Evolutionary conservation across 108 stramenopile genomes (phyloP), one percentile per base, ranked within the genome.

Genomic region (Cylindrotheca closterium): DNA sequence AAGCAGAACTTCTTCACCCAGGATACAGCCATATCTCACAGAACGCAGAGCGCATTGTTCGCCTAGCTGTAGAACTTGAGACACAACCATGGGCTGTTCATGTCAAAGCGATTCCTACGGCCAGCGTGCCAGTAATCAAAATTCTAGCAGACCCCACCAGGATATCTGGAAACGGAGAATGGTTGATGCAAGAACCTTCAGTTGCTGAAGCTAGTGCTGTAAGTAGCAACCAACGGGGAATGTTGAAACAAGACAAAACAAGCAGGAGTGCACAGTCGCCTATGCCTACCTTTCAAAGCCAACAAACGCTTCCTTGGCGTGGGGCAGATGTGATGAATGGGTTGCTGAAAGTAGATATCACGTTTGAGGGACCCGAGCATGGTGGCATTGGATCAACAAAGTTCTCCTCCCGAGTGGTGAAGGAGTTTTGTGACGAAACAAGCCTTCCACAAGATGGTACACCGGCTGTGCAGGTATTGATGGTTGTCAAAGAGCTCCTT

Each of bases 341-440:
- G 33, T 60, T 92, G 49, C 64, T 92, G 49, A 82, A 85, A 7
- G 80, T 98, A 2, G 97, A 98, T 77, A 97, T 98, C 30, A 94
- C 95, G 19, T 96, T 98, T 68, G 95, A 97, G 61, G 92, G 92
- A 47, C 89, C 85, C 5, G 86, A 89, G 61, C 96, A 98, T 70
- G 95, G 95, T 65, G 94, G 95, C 22, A 88, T 96, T 58, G 92
- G 90, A n/a, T 91, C 90, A 10, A 94, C 90, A 0, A 74, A 74
- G 8, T 95, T 87, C 65, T 92, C 89, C 2, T 53, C 70, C n/a
- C 63, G 64, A 32, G 82, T 92, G 30, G 84, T 93, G n/a, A 65
- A 88, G 71, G 87, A 93, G 23, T 84, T 79, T 47, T 80, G 83
- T 55, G 63, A 72, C 8, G 87, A 93, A 66, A 83, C 71, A 25